These are phyloP conservation scores for Phytophthora multivora DNA, from an alignment of 352 stramenopile species.

Conservation along the genomic window DNA sequence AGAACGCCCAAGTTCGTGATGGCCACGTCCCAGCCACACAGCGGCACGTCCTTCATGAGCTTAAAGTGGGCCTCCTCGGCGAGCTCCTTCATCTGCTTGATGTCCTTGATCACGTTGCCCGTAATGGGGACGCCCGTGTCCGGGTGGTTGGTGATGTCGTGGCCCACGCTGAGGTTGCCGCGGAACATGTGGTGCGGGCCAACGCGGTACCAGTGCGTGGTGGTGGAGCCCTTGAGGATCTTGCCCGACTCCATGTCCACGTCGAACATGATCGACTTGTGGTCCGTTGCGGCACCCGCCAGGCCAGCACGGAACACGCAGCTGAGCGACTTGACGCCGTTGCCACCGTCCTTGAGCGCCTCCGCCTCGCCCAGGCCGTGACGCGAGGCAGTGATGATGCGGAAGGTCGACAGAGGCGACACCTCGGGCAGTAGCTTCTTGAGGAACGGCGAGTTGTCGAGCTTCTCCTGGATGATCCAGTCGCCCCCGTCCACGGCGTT, in stretches of 20 bases:
- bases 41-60: constrained; percentile 92
- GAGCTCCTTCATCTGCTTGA: constrained; percentile 85
- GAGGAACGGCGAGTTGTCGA: constrained; percentile 94
- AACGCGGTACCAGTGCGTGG: constrained; percentile 96
- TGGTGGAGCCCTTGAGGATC: constrained; percentile 95
- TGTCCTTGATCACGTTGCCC: constrained; percentile 89
- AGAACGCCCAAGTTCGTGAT: constrained; percentile 91
- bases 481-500: constrained; percentile 94
- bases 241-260: constrained; percentile 94
- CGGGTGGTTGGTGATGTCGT: constrained; percentile 90
- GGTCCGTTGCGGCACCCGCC: constrained; percentile 91
- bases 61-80: constrained; percentile 88
- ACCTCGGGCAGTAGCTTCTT: constrained; percentile 91
- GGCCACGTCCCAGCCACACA: constrained; percentile 94
- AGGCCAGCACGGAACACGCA: constrained; percentile 81
- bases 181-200: constrained; percentile 75
- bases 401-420: constrained; percentile 97
- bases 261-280: constrained; percentile 98
- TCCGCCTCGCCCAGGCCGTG: constrained; percentile 58
- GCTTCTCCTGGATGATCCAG: constrained; percentile 97
- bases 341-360: constrained; percentile 50
- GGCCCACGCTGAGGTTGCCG: constrained; percentile 79
- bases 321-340: constrained; percentile 80
- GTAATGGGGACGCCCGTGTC: constrained; percentile 89
- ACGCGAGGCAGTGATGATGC: constrained; percentile 96